These are phyloP conservation scores for Colletotrichum tropicicola DNA, from an alignment of 2,329 filamentous ascomycete genomes.

Conservation along the genomic window DNA sequence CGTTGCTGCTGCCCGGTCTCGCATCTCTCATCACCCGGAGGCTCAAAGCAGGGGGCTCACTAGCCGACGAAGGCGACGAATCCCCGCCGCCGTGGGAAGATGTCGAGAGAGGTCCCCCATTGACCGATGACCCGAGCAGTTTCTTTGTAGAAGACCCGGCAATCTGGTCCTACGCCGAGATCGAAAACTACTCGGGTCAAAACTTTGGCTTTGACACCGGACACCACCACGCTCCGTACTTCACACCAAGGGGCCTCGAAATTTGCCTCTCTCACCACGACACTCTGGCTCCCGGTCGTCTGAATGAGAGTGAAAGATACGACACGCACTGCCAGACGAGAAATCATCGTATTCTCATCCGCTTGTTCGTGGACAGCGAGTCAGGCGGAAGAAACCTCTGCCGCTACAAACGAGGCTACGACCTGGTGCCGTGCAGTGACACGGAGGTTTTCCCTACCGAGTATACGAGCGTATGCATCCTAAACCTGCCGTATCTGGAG, in stretches of 20 bases:
- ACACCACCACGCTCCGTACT: not conserved
- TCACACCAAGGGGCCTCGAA: not conserved
- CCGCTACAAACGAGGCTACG: not conserved
- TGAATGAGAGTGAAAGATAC: not conserved
- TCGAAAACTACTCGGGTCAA: not conserved
- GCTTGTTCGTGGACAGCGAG: not conserved
- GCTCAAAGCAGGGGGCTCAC: not conserved
- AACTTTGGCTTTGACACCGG: not conserved
- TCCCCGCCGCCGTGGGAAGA: not conserved
- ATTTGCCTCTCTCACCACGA: not conserved
- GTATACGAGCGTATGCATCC: not conserved
- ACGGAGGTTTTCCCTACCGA: not conserved
- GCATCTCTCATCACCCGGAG: not conserved
- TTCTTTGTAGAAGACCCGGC: conserved; percentile 1
- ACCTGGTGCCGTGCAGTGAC: not conserved
- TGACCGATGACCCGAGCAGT: not conserved
- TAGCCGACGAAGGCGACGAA: not conserved
- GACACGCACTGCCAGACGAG: not conserved
- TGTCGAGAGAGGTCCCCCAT: not conserved
- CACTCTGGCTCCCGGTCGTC: not conserved
- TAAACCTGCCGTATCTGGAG: not conserved
- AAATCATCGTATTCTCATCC: not conserved
- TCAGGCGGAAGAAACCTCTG: not conserved
- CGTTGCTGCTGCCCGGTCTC: not conserved
- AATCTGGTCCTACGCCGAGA: not conserved